Evolutionary conservation across 2,329 filamentous ascomycete genomes (phyloP).

Genomic region (Botrytis pseudocinerea): DNA sequence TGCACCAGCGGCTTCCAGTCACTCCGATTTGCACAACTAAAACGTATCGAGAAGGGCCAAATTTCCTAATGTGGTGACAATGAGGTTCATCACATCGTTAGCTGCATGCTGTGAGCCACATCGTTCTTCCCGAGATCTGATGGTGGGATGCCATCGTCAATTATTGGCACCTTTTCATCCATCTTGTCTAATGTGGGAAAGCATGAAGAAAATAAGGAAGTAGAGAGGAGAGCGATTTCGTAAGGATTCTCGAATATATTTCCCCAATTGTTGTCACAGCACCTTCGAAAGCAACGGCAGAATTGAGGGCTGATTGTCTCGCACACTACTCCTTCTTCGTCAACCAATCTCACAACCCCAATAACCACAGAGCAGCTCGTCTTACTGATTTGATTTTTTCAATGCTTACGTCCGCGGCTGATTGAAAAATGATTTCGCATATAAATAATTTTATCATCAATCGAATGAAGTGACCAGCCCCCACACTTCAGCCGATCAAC

Average conservation of each 20-base stretch:
- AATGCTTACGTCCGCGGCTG: conserved; percentile 4
- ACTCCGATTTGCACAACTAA: background rate
- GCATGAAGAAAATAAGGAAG: background rate
- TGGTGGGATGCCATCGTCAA: background rate
- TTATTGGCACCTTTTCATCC: background rate
- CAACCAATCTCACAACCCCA: background rate
- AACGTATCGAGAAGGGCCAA: conserved; percentile 1
- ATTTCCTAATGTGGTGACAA: background rate
- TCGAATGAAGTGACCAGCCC: background rate
- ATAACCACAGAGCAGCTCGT: background rate
- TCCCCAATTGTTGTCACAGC: background rate
- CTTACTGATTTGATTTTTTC: conserved; percentile 5
- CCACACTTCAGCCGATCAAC: conserved; percentile 1
- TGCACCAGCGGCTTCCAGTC: conserved; percentile 13
- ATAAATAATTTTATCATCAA: background rate
- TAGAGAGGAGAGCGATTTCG: background rate
- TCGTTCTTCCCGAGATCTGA: conserved; percentile 6
- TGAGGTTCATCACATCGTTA: conserved; percentile 17
- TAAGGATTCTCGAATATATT: background rate
- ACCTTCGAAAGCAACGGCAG: background rate
- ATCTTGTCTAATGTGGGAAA: background rate
- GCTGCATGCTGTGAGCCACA: conserved; percentile 7
- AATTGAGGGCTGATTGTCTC: conserved; percentile 11
- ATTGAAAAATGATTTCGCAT: background rate
- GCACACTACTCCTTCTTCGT: conserved; percentile 7